phyloP scores from a whole-genome alignment of 371 early-diverging fungal species.

The Furculomyces boomerangus region DNA sequence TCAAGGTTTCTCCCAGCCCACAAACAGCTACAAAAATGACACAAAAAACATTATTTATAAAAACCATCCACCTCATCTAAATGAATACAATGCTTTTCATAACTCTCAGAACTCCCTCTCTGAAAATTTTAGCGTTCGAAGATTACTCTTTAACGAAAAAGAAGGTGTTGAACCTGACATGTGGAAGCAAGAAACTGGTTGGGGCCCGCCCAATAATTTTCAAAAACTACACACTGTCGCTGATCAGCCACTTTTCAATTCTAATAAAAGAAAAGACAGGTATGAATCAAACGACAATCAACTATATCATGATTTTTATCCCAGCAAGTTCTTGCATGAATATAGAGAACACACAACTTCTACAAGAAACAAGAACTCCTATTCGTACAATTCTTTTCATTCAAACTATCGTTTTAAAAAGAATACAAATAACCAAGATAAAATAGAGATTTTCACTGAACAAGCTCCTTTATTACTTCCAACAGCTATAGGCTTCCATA shows the following conservation, averaged over 20 bases:
- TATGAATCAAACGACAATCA: background rate
- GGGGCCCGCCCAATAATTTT: slow-evolving; percentile 7
- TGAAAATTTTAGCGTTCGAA: too few species aligned
- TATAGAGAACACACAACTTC: too few species aligned
- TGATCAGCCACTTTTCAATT: background rate
- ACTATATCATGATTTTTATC: background rate
- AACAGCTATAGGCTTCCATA: slow-evolving; percentile 1
- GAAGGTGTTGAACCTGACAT: slow-evolving; percentile 8
- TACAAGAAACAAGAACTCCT: background rate
- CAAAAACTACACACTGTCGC: background rate
- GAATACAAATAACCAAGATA: background rate
- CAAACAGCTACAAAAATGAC: too few species aligned
- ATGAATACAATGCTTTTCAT: too few species aligned
- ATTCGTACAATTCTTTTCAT: background rate
- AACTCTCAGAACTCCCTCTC: too few species aligned
- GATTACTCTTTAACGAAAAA: slow-evolving; percentile 2
- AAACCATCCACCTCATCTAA: too few species aligned
- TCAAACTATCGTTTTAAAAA: background rate
- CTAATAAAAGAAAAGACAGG: background rate
- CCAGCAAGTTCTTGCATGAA: too few species aligned
- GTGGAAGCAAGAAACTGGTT: slow-evolving; percentile 11
- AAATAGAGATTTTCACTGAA: background rate
- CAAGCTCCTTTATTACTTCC: background rate
- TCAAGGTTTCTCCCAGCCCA: too few species aligned
- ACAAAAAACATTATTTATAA: too few species aligned